Evolutionary conservation across 2,329 filamentous ascomycete species (phyloP).

Genomic region (Ceratocystis destructans): DNA sequence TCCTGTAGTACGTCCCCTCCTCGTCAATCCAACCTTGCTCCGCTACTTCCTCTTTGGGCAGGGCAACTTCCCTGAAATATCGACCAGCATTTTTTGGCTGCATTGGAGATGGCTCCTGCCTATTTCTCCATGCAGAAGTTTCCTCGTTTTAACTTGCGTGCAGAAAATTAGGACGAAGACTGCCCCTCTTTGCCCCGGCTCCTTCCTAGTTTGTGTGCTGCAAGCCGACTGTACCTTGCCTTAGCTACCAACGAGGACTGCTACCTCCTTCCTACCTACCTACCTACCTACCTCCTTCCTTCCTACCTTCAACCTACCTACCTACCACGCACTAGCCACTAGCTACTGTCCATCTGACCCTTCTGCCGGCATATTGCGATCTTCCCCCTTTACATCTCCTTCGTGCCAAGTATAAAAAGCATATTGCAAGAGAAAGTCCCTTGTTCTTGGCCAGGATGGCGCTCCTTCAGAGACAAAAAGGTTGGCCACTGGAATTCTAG

Average conservation of each 20-base stretch:
- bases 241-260: too few species aligned
- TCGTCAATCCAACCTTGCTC: neutral
- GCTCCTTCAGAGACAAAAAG: neutral
- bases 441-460: neutral
- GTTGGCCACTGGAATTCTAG: constrained; percentile 5
- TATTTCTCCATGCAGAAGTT: neutral
- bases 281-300: neutral
- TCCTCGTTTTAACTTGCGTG: neutral
- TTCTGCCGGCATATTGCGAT: neutral
- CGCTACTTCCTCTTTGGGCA: neutral
- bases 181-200: neutral
- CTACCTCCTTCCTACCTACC: neutral
- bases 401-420: neutral
- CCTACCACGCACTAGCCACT: neutral
- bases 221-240: too few species aligned
- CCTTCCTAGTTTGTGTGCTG: neutral
- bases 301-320: neutral
- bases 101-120: neutral
- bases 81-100: neutral
- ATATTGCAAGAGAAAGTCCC: neutral
- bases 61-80: neutral
- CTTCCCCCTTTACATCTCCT: neutral
- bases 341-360: neutral
- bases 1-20: neutral
- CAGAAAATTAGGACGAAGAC: neutral